Conservation (phyloP, 2,329 filamentous ascomycete species). For the Elsinoe fawcettii region DNA sequence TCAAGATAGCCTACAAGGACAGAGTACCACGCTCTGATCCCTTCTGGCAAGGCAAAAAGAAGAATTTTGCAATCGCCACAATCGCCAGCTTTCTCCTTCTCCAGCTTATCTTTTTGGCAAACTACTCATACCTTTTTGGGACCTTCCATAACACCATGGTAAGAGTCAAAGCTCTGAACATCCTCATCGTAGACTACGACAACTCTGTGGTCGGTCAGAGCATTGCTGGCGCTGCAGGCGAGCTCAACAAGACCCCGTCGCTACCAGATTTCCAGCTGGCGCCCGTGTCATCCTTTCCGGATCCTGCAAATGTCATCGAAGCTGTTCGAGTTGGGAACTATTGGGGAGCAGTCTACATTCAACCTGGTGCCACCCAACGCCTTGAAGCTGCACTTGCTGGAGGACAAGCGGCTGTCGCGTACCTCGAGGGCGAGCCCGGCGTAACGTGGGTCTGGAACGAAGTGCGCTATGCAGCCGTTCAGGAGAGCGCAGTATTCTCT, state of each 20-base stretch:
- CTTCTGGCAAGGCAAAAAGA: conserved; percentile 19
- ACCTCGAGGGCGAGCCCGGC: conserved; percentile 30
- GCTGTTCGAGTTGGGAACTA: conserved; percentile 25
- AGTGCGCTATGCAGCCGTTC: conserved; percentile 36
- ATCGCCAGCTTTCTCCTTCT: conserved; percentile 15
- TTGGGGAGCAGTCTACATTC: conserved; percentile 27
- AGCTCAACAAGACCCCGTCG: not conserved
- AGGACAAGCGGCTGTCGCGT: conserved; percentile 27
- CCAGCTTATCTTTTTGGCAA: conserved; percentile 24
- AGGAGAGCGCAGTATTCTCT: conserved; percentile 30
- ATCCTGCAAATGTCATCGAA: conserved; percentile 20
- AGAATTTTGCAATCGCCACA: conserved; percentile 18
- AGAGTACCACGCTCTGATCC: not conserved
- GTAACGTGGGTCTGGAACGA: conserved; percentile 41
- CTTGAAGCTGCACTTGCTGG: conserved; percentile 33
- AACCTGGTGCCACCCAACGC: conserved; percentile 31
- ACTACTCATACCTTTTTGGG: conserved; percentile 25
- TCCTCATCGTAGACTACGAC: conserved; percentile 29
- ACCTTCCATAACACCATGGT: conserved; percentile 20
- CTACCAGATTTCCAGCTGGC: conserved; percentile 7
- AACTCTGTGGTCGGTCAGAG: conserved; percentile 19
- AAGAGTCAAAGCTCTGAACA: conserved; percentile 22
- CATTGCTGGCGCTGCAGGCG: conserved; percentile 6
- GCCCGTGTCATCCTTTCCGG: conserved; percentile 10
- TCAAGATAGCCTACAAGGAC: conserved; percentile 25